phyloP scores from a whole-genome alignment of 2,329 filamentous ascomycete species.

The Fusarium sp. region DNA sequence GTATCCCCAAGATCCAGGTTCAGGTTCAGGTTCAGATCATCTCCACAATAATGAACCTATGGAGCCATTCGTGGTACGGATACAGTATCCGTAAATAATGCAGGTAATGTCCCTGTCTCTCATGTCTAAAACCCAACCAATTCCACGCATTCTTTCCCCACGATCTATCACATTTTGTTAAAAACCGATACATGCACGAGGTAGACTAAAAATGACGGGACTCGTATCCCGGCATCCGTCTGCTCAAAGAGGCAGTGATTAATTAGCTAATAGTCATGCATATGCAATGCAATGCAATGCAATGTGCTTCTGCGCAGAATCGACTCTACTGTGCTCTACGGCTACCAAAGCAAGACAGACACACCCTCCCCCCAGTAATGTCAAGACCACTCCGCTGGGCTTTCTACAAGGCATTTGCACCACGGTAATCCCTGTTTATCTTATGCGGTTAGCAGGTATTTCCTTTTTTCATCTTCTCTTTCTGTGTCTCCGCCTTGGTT shows the following conservation, averaged over 20 bases:
- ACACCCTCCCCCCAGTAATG: not conserved
- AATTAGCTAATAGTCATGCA: not conserved
- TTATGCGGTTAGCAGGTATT: not conserved
- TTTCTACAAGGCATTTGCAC: not conserved
- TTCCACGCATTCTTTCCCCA: conserved; percentile 20
- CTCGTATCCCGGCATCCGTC: not conserved
- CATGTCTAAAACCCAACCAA: not conserved
- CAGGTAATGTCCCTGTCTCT: not conserved
- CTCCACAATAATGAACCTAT: not conserved
- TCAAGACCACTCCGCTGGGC: not conserved
- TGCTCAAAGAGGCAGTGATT: not conserved
- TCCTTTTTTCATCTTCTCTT: conserved; percentile 5
- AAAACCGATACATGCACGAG: not conserved
- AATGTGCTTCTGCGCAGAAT: not conserved
- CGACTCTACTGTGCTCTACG: not conserved
- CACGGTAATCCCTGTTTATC: not conserved
- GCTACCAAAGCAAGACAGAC: not conserved
- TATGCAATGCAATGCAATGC: conserved; percentile 8
- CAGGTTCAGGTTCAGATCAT: not conserved
- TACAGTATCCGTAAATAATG: not conserved
- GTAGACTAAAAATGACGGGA: not conserved
- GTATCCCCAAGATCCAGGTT: not conserved
- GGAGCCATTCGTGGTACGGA: not conserved
- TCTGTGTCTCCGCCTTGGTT: not conserved
- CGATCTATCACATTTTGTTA: conserved; percentile 37